phyloP scores from a whole-genome alignment of 2,329 filamentous ascomycete genomes.

The Rhynchosporium agropyri region DNA sequence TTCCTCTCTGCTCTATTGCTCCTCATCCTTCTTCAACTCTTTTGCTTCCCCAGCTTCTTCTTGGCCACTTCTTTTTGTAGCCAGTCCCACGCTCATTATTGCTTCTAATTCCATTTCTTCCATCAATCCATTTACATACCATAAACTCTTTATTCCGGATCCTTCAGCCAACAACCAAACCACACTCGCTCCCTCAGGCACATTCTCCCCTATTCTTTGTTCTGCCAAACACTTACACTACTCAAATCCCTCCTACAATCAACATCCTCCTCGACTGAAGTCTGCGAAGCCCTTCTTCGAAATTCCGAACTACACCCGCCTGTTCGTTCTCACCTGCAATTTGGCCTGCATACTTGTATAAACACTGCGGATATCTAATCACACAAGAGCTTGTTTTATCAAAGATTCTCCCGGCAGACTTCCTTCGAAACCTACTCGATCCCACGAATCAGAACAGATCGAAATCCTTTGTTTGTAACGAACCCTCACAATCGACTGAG shows the following conservation, averaged over 20 bases:
- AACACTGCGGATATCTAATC: constrained; percentile 30
- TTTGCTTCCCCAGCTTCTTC: constrained; percentile 25
- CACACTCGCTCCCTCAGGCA: constrained; percentile 35
- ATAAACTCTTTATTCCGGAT: constrained; percentile 29
- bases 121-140: constrained; percentile 25
- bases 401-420: constrained; percentile 25
- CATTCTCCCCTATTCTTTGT: constrained; percentile 43
- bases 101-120: constrained; percentile 25
- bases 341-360: constrained; percentile 31
- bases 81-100: constrained; percentile 35
- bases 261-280: constrained; percentile 9
- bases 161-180: constrained; percentile 13
- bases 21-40: constrained; percentile 28
- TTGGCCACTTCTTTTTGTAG: constrained; percentile 30
- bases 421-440: constrained; percentile 25
- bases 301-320: constrained; percentile 21
- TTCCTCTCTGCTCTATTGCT: constrained; percentile 24
- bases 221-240: constrained; percentile 35
- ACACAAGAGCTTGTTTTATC: constrained; percentile 32
- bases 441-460: constrained; percentile 8
- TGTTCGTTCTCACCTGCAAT: constrained; percentile 26
- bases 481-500: constrained; percentile 13
- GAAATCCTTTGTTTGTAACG: constrained; percentile 5
- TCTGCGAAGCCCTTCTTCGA: constrained; percentile 2
- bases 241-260: not conserved